Evolutionary conservation across 2,329 filamentous ascomycete genomes (phyloP), one percentile per base, ranked within the genome.

Genomic region (Pestalotiopsis sp.): DNA sequence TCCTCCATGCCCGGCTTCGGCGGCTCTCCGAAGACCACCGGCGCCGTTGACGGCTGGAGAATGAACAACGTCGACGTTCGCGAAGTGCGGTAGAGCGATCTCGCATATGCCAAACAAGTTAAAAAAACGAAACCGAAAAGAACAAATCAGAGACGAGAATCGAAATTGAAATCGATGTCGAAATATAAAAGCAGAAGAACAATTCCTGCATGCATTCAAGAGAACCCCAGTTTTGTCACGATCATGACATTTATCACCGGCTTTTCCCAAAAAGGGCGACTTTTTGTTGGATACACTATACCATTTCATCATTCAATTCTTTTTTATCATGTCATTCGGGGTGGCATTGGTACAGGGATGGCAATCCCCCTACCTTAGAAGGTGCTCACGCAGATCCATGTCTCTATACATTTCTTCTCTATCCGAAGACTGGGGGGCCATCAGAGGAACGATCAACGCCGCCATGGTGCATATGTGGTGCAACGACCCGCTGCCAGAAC

Each of bases 1-100:
- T 87, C 85, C 70, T 85, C 85, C 31, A 87, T 89, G 79, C 84
- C 87, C 3, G 84, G 84, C 60, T 89, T 89, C 68, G 84, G 85
- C 49, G 84, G 82, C 12, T 69, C 72, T 60, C 76, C 74, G 57
- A 77, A 80, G 66, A 77, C 74, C 70, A 74, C 77, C 23, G 59
- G 14, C 17, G 45, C 45, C 17, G 72, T 78, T 13, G 73, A 80
- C 27, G 80, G 85, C 70, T 84, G 84, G 79, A 80, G 83, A 70
- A 75, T 79, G 69, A 72, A 72, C 64, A 65, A 41, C 3, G 69
- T 71, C 60, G 71, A 74, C 23, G 70, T 73, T 23, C 66, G 59
- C 20, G 73, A 74, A 60, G 69, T 72, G n/a, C 72, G 67, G 68
- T 75, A 62, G 27, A 65, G 17, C 27, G 3, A 31, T 9, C 6